Evolutionary conservation across 768 basidiomycete genomes (phyloP).

Genomic region (Termitomyces sp.): DNA sequence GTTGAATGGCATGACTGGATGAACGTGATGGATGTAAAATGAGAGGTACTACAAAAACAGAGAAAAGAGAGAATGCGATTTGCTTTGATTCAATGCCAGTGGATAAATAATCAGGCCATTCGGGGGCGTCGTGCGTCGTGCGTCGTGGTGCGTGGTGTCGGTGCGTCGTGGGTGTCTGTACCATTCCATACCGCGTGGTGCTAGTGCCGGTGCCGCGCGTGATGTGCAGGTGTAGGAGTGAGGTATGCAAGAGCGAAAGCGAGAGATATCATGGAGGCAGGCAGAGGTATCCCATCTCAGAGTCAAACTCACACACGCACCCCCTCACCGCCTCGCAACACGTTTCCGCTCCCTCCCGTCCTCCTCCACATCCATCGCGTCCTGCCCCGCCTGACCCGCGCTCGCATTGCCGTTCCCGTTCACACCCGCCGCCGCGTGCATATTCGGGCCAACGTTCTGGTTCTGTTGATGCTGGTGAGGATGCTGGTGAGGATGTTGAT

Average conservation of each 20-base stretch:
- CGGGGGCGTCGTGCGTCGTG: background rate
- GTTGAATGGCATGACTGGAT: background rate
- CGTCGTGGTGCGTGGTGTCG: background rate
- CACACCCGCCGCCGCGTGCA: background rate
- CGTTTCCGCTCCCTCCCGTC: slow-evolving; percentile 73
- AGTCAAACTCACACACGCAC: too few species aligned
- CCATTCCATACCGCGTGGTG: background rate
- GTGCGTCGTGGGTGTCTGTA: background rate
- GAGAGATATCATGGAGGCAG: background rate
- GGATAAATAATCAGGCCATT: background rate
- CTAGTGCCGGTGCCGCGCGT: too few species aligned
- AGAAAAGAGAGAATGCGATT: background rate
- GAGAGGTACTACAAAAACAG: background rate
- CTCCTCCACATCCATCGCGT: slow-evolving; percentile 61
- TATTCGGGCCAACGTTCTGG: background rate
- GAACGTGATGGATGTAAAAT: background rate
- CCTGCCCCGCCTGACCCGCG: slow-evolving; percentile 6
- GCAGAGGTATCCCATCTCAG: too few species aligned
- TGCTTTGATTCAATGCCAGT: background rate
- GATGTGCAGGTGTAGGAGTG: too few species aligned
- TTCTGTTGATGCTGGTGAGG: slow-evolving; percentile 12
- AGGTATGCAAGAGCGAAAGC: background rate
- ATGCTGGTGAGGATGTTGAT: slow-evolving; percentile 31
- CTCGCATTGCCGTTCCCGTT: background rate
- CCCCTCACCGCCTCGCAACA: slow-evolving; percentile 51